phyloP scores from a whole-genome alignment of 1,284 basidiomycete species.

The Irpex sp. region DNA sequence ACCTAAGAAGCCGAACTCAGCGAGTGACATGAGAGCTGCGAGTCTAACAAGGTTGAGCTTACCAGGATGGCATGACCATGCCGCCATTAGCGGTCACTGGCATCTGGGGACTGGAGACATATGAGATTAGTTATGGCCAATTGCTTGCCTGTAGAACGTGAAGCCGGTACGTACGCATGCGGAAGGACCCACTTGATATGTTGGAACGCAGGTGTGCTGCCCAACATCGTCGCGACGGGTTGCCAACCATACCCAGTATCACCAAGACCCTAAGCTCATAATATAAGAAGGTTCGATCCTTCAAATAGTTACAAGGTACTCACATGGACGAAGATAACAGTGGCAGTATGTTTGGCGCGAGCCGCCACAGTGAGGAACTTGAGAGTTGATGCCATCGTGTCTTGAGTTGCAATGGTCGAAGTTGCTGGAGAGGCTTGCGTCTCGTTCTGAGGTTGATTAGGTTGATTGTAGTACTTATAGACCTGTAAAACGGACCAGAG shows the following conservation, averaged over 20 bases:
- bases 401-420: not conserved
- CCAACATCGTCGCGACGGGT: conserved; percentile 69
- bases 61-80: conserved; percentile 73
- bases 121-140: not conserved
- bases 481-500: not conserved
- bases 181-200: conserved; percentile 86
- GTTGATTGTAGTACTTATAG: not conserved
- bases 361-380: conserved; percentile 53
- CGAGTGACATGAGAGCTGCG: not conserved
- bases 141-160: conserved; percentile 1
- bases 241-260: conserved; percentile 77
- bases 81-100: conserved; percentile 68
- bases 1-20: conserved; percentile 42
- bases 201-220: conserved; percentile 44
- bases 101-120: conserved; percentile 43
- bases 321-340: conserved; percentile 88
- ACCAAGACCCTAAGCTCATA: conserved; percentile 57
- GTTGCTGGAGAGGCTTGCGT: not conserved
- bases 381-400: conserved; percentile 34
- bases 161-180: conserved; percentile 52
- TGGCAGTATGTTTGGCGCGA: conserved; percentile 70
- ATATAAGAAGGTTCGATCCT: not conserved
- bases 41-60: conserved; percentile 17
- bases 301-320: conserved; percentile 21
- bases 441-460: not conserved